These are phyloP conservation scores for Cercospora sp. DNA, from an alignment of 2,329 filamentous ascomycete genomes.

Conservation along the genomic window DNA sequence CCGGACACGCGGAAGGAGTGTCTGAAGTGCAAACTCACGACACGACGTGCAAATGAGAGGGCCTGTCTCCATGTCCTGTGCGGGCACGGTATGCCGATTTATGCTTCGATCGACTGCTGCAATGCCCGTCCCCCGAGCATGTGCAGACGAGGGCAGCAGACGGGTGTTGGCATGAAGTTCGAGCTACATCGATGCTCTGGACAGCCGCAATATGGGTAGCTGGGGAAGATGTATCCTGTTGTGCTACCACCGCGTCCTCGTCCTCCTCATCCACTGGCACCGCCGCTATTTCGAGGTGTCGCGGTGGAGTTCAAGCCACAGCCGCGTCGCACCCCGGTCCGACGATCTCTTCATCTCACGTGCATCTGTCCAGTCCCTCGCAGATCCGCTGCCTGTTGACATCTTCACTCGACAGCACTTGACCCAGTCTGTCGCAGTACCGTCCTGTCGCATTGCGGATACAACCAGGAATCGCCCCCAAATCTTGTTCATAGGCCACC, in stretches of 20 bases:
- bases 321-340: not conserved
- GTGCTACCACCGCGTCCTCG: not conserved
- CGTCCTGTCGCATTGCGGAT: not conserved
- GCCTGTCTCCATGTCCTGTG: not conserved
- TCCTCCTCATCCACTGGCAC: not conserved
- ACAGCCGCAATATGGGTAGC: not conserved
- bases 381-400: not conserved
- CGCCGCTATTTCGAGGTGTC: constrained; percentile 5
- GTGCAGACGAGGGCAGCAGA: not conserved
- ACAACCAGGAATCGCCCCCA: not conserved
- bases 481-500: not conserved
- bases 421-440: not conserved
- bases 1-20: not conserved
- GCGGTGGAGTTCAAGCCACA: not conserved
- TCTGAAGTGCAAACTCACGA: not conserved
- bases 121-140: not conserved
- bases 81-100: not conserved
- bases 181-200: not conserved
- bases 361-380: not conserved
- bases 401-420: not conserved
- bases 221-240: not conserved
- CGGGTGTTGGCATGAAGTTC: not conserved
- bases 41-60: not conserved
- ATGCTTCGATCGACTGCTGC: not conserved
- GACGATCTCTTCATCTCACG: not conserved